Base-by-base conservation (phyloP, 2,329 filamentous ascomycete genomes). In the Madurella fahalii region DNA sequence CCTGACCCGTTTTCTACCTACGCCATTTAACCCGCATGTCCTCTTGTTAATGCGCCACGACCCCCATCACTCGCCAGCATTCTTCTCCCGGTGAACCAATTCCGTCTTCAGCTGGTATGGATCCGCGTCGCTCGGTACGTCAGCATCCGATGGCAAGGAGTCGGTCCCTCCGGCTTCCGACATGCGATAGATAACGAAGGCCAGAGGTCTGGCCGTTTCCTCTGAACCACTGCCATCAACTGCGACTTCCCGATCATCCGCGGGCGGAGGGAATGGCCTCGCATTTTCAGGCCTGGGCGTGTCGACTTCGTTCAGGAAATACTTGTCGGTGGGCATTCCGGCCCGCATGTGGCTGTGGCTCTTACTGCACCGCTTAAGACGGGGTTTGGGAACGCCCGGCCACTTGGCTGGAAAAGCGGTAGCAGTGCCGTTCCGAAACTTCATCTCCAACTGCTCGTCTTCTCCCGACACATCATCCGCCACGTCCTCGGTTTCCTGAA, bases 401-500 rank as follows among this genome's bases (percentile, higher is more conserved):
- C 51, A 16, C 15, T 52, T 47, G 15, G 31, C 34, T 2, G 50
- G 43, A 18, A 45, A 34, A 25, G 44, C 18, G 5, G 46, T 44
- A 25, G 47, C 39, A 25, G 52, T 47, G 9, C 47, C 45, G 11
- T 57, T 43, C n/a, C 60, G 52, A 18, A 60, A 20, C n/a, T 50
- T 57, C 31, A 68, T 48, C 41, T 66, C 65, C 1, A 66, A 40
- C 37, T 58, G 53, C 25, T 65, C 63, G 13, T 64, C 65, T n/a
- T 61, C 60, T 12, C 66, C 66, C 2, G 59, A 61, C 18, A 64
- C 12, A 3, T 65, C 61, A 17, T 66, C 65, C n/a, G 60, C 61
- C 13, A 67, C 66, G 8, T 69, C 67, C 12, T 77, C 74, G 0
- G 72, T 65, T 12, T 69, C 67, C 47, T 67, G 62, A 3, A 71